Base-by-base conservation (phyloP, 345 rosid species). In the Populus simonii region DNA sequence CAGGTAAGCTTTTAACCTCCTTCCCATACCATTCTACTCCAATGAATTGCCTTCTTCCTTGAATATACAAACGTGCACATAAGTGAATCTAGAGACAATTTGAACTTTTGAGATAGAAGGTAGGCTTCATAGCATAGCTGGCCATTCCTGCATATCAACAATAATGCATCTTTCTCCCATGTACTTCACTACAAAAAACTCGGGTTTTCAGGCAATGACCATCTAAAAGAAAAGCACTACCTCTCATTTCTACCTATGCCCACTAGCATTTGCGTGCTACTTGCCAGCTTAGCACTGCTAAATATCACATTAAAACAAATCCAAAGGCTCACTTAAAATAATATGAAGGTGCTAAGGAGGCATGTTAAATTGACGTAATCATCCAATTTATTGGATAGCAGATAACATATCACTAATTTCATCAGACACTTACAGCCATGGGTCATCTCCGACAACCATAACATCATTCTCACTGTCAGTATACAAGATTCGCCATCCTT, bases 371-470 rank as follows among this genome's bases (percentile, higher is more conserved):
- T 31, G 3, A 29, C 41, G 17, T 25, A 36, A 61, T 49, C 17
- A 25, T 55, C 70, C 49, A 68, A 71, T 23, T 39, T n/a, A 73
- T 68, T 31, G 33, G 38, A 73, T 33, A 17, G 71, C 33, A 18
- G 47, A 65, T 68, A 43, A 20, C 51, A 73, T 49, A 55, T 45
- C 23, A 43, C 29, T 29, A 55, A 74, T 66, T 71, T 71, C 1
- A 74, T 7, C 38, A 16, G 76, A 80, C 36, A 87, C 98, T 88
- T 89, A 95, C 99, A 85, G 96, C 99, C 99, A 95, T 29, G 97
- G 95, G 62, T 91, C 96, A 76, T 95, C 98, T 0, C 99, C 99
- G 39, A 93, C 97, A 18, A 91, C 97, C 98, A 93, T 93, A 81
- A 92, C 86, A 84, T 93, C 99, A 62, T 89, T 92, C 85, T 93